A percentile compares a stretch with the other conserved stretches of the same genome.
Evolutionary conservation across 306 rosid genomes (phyloP).

Genomic region (Lotus japonicus): DNA sequence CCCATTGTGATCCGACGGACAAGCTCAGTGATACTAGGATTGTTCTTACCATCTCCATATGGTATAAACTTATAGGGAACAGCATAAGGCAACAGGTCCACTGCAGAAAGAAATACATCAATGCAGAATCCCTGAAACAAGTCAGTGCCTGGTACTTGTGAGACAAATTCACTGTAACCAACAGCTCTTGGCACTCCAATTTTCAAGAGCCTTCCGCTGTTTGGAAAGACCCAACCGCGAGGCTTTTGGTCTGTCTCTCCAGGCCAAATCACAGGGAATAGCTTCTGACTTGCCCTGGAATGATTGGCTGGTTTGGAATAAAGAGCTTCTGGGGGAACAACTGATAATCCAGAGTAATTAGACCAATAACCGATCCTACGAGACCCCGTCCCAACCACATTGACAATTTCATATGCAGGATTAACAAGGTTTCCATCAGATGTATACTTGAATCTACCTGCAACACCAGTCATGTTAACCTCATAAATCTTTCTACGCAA

Average conservation of each 20-base stretch:
- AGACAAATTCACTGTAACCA: constrained; percentile 57
- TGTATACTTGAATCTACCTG: constrained; percentile 61
- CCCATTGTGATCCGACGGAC: constrained; percentile 57
- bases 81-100: constrained; percentile 72
- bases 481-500: constrained; percentile 45
- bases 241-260: constrained; percentile 63
- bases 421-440: constrained; percentile 45
- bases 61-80: constrained; percentile 62
- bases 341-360: constrained; percentile 72
- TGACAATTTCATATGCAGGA: constrained; percentile 79
- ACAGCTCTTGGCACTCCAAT: constrained; percentile 70
- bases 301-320: constrained; percentile 47
- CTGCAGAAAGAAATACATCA: constrained; percentile 81
- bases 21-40: constrained; percentile 62
- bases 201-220: constrained; percentile 65
- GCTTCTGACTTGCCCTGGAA: constrained; percentile 37
- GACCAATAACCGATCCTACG: constrained; percentile 90
- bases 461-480: constrained; percentile 67
- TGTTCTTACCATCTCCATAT: constrained; percentile 58
- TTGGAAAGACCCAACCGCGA: constrained; percentile 96
- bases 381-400: constrained; percentile 62
- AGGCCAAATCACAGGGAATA: constrained; percentile 68
- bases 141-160: constrained; percentile 46
- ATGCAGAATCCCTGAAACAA: constrained; percentile 75
- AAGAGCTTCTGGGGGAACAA: constrained; percentile 52